Evolutionary conservation across 331 rosid genomes (phyloP).

Genomic region (Rosa hybrid): DNA sequence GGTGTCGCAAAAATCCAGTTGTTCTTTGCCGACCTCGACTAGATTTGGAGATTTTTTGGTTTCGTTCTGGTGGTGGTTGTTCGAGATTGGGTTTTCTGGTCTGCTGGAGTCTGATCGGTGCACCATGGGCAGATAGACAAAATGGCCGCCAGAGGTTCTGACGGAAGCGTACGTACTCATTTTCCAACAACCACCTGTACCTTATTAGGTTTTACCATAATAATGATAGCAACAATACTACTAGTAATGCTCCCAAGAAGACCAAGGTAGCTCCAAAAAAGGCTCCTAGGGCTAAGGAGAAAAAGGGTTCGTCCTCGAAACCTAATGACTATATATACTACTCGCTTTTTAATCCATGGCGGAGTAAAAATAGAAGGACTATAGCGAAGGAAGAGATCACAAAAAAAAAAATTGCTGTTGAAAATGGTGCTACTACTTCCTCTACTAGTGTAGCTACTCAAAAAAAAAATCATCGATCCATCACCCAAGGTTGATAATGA

Average conservation of each 20-base stretch:
- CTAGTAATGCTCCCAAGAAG: background rate
- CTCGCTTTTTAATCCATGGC: conserved; percentile 53
- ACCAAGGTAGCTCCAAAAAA: background rate
- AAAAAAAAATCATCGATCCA: background rate
- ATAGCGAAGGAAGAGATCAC: background rate
- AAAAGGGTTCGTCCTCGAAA: conserved; percentile 34
- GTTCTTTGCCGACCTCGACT: no score
- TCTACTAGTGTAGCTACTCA: background rate
- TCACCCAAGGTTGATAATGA: conserved; percentile 16
- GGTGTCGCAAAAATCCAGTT: no score
- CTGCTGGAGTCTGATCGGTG: no score
- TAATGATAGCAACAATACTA: background rate
- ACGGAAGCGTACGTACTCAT: conserved; percentile 35
- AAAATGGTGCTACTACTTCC: background rate
- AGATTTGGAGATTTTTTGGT: no score
- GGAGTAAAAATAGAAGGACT: conserved; percentile 54
- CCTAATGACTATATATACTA: conserved; percentile 64
- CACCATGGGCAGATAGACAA: no score
- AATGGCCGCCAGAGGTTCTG: background rate
- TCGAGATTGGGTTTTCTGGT: no score
- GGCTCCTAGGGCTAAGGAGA: conserved; percentile 14
- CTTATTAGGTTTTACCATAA: conserved; percentile 37
- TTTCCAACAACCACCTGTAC: conserved; percentile 39
- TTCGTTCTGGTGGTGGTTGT: no score
- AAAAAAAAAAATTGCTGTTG: background rate